Conservation (phyloP, 2,329 filamentous ascomycete species). For the Aureobasidium subglaciale region DNA sequence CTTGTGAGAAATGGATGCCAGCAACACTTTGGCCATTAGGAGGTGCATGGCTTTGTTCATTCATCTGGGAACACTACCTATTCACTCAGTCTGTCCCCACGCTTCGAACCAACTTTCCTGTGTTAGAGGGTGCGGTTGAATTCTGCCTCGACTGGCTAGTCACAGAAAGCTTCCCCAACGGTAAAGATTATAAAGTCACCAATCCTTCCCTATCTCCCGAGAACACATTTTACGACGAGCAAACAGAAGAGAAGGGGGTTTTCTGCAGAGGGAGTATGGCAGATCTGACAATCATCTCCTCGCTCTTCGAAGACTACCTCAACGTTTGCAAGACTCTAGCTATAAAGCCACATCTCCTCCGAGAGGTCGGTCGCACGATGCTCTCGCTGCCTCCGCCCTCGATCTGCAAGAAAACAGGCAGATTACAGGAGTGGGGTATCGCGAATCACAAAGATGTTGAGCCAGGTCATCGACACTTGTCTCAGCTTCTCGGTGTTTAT, state of each 20-base stretch:
- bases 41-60: constrained; percentile 24
- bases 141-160: constrained; percentile 2
- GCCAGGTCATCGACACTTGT: background rate
- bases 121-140: constrained; percentile 1
- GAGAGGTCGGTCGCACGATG: background rate
- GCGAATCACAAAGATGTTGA: background rate
- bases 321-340: background rate
- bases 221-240: background rate
- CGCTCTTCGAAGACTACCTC: background rate
- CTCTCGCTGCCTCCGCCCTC: background rate
- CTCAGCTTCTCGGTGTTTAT: background rate
- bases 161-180: background rate
- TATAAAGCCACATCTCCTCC: background rate
- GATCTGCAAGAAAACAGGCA: background rate
- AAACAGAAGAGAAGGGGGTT: background rate
- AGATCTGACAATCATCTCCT: constrained; percentile 1
- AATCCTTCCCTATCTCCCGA: background rate
- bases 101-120: background rate
- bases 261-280: constrained; percentile 1
- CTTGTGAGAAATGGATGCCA: constrained; percentile 23
- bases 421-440: background rate
- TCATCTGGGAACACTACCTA: constrained; percentile 13
- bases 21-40: constrained; percentile 25
- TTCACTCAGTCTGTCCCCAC: background rate
- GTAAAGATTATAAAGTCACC: background rate